Evolutionary conservation across 441 rosid genomes (phyloP), one percentile per base, ranked within the genome.

Genomic region (Sinapis alba): DNA sequence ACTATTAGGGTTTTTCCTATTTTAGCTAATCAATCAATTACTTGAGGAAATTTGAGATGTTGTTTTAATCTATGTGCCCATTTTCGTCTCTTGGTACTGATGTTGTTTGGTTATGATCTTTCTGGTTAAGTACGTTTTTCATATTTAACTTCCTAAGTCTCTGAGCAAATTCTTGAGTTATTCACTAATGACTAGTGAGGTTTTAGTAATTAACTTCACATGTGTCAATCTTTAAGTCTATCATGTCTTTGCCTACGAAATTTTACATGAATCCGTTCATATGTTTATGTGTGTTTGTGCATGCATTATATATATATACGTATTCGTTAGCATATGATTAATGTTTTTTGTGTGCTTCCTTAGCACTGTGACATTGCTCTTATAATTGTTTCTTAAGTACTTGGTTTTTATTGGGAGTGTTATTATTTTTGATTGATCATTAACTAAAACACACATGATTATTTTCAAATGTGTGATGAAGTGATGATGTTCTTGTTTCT

Each of bases 31-130:
- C 36, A 20, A n/a, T 76, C 62, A n/a, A 67, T 45, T n/a, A n/a
- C n/a, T 76, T 63, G 62, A 45, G 56, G 15, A 23, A 57, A 5
- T 63, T 69, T 64, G 41, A 70, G 80, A 76, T 45, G 15, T 62
- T 76, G 61, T 76, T 77, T 77, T 77, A 59, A 58, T 59, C 65
- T 71, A 71, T 77, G 79, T 70, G 56, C 71, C 56, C 65, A 62
- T 75, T 68, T 62, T 38, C 50, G 24, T 69, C 20, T 62, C 43
- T 54, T 54, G 69, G 11, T 45, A 19, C n/a, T 45, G 47, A 51
- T 41, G 50, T 13, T 20, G 27, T 54, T 75, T 68, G 63, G 0
- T 69, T 43, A 61, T 13, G 26, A 20, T 61, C 26, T 69, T 24
- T 75, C 74, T 62, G 50, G 32, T 68, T 69, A 6, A 75, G 53